A percentile compares a stretch with the other conserved stretches of the same genome.
phyloP scores from a whole-genome alignment of 108 stramenopile genomes.

The Mayamaea pseudoterrestris region DNA sequence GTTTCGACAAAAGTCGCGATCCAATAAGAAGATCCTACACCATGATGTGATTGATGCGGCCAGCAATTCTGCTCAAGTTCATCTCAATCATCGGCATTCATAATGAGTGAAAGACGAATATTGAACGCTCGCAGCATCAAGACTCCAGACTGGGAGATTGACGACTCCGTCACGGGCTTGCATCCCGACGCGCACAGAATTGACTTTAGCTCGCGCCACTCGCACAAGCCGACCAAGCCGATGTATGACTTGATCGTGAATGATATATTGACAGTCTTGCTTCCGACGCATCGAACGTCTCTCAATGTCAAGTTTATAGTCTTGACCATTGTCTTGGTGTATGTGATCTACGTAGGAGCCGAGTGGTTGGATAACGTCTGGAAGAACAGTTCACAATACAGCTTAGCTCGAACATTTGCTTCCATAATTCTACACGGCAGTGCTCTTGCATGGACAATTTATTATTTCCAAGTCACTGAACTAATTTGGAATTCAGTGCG shows the following conservation, averaged over 20 bases:
- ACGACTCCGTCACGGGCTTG: too few species aligned
- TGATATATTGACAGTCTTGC: conserved; percentile 15
- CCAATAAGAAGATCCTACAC: too few species aligned
- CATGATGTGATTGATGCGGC: too few species aligned
- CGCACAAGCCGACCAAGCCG: background rate
- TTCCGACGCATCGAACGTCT: conserved; percentile 18
- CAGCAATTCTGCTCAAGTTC: too few species aligned
- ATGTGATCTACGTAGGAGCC: background rate
- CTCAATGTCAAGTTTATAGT: conserved; percentile 17
- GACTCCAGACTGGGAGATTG: too few species aligned
- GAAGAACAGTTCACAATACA: too few species aligned
- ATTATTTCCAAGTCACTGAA: background rate
- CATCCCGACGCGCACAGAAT: conserved; percentile 2
- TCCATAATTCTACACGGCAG: background rate
- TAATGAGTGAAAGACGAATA: too few species aligned
- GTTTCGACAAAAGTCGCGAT: too few species aligned
- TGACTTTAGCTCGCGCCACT: background rate
- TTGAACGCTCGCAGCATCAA: too few species aligned
- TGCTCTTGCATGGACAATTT: background rate
- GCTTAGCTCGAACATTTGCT: background rate
- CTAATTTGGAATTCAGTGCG: background rate
- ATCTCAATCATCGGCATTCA: too few species aligned
- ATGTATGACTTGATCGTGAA: conserved; percentile 22
- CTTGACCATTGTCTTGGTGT: conserved; percentile 10
- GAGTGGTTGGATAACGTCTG: background rate